Evolutionary conservation across 2,329 filamentous ascomycete species (phyloP).

Genomic region (Ambrosiella cleistominuta): DNA sequence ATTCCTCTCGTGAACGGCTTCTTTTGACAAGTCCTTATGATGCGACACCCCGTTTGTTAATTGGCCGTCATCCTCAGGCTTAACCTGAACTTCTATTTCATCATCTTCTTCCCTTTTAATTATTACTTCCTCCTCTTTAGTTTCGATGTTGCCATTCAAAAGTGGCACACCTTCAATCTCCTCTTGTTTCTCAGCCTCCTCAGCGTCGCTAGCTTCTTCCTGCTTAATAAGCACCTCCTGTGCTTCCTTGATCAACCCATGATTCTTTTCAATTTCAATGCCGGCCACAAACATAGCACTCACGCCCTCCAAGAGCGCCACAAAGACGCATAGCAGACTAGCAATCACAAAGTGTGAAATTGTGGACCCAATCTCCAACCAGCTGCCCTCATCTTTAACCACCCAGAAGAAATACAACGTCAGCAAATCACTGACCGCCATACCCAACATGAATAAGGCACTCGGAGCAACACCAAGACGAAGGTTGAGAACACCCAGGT

Average conservation of each 20-base stretch:
- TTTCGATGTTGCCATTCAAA: not conserved
- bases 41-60: not conserved
- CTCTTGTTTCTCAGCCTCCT: not conserved
- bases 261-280: slow-evolving; percentile 41
- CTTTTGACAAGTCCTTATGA: not conserved
- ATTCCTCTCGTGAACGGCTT: not conserved
- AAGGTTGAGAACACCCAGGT: slow-evolving; percentile 82
- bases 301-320: slow-evolving; percentile 69
- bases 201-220: not conserved
- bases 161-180: not conserved
- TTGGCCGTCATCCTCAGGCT: not conserved
- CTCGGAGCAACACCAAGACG: slow-evolving; percentile 69
- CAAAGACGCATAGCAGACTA: slow-evolving; percentile 76
- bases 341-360: slow-evolving; percentile 94
- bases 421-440: slow-evolving; percentile 77
- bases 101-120: not conserved
- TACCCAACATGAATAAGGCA: slow-evolving; percentile 84
- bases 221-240: not conserved
- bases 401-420: slow-evolving; percentile 97
- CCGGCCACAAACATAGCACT: slow-evolving; percentile 71
- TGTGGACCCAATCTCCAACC: slow-evolving; percentile 92
- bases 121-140: not conserved
- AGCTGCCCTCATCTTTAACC: slow-evolving; percentile 87
- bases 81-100: not conserved
- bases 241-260: slow-evolving; percentile 16